These are phyloP conservation scores for Rhododendron vialii DNA, from an alignment of 148 eudicot species.

Conservation along the genomic window DNA sequence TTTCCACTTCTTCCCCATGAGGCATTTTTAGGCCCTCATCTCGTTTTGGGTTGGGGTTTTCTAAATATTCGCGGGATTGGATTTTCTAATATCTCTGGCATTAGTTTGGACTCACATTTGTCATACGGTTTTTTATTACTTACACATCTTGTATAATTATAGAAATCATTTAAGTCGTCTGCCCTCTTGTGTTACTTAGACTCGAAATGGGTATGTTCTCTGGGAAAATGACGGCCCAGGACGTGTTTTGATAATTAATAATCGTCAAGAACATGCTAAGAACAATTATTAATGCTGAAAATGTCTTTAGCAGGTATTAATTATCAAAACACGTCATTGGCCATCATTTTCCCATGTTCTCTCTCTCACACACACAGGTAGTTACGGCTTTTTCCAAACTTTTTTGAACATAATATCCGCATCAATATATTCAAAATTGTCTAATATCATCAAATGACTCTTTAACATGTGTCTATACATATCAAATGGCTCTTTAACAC, in stretches of 20 bases:
- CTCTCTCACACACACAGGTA: too few species aligned
- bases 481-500: background rate
- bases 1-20: background rate
- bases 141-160: background rate
- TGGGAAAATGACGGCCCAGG: too few species aligned
- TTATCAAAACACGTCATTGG: too few species aligned
- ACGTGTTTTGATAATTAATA: too few species aligned
- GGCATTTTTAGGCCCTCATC: background rate
- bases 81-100: background rate
- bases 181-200: background rate
- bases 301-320: too few species aligned
- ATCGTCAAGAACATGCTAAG: too few species aligned
- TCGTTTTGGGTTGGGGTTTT: background rate
- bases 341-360: too few species aligned
- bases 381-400: too few species aligned
- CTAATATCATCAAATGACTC: too few species aligned
- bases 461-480: background rate
- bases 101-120: background rate
- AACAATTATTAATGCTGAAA: too few species aligned
- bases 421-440: too few species aligned
- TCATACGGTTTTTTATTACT: background rate
- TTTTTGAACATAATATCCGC: too few species aligned
- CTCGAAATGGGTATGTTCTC: background rate
- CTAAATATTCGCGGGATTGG: background rate
- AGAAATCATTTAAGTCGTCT: background rate